Conservation (phyloP, 306 rosid genomes). For the Acacia confusa region DNA sequence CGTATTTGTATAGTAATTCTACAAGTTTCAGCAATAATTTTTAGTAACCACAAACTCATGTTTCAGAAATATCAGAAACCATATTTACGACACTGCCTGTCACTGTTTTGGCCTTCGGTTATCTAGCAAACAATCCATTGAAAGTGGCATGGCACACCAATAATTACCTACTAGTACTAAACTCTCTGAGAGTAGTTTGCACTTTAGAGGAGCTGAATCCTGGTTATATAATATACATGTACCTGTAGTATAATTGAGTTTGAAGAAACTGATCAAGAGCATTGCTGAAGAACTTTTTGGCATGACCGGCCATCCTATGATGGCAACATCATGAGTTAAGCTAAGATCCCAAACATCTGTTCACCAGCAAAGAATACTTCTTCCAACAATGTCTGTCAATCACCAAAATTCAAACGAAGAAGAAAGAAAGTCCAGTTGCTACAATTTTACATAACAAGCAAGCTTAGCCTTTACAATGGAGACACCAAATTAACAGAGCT, state of each 20-base stretch:
- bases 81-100: too few species aligned
- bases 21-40: neutral
- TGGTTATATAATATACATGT: neutral
- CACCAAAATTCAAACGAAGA: neutral
- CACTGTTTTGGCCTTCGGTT: neutral
- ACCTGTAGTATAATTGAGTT: neutral
- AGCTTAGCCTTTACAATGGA: neutral
- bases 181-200: neutral
- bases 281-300: neutral
- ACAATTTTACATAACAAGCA: neutral
- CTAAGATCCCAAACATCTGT: slow-evolving; percentile 11
- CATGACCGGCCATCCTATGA: neutral
- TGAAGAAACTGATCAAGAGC: neutral
- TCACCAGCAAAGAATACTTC: neutral
- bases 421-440: neutral
- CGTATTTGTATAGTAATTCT: neutral
- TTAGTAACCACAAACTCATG: neutral
- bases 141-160: neutral
- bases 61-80: neutral
- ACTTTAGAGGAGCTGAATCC: neutral
- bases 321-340: slow-evolving; percentile 6
- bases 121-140: neutral
- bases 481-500: neutral
- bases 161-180: neutral
- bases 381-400: neutral